Evolutionary conservation across 176 grass and related monocot genomes (phyloP), one percentile per base, ranked within the genome.

Genomic region (Cymbopogon citratus): DNA sequence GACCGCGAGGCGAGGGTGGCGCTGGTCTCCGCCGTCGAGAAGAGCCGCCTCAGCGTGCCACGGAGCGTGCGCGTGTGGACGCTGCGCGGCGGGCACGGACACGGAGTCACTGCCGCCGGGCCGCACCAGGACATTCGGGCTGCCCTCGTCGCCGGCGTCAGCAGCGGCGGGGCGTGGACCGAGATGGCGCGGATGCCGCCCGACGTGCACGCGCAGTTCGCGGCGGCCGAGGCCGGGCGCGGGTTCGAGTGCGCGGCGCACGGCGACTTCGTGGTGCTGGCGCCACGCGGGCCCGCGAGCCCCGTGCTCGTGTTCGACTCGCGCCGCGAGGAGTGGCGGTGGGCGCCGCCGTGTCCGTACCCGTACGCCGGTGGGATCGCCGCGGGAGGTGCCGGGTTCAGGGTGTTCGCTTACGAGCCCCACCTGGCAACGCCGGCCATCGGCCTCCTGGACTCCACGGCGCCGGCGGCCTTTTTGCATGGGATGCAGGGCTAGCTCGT

Each of bases 1-100:
- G 87, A 86, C 6, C 46, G 45, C 8, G 62, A 75, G 15, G 83
- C 71, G 21, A 85, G 89, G 73, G 83, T 98, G 36, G 88, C 85
- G 27, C 83, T 98, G 31, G 92, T 98, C 5, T 89, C 95, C 0
- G 87, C 92, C 19, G 92, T 98, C 13, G 95, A 98, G 90, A 98
- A 98, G 92, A 95, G 87, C 87, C 82, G 90, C 48, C 92, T 98
- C 62, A 98, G 83, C 86, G 88, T 98, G 44, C 95, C 95, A 7
- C 78, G 90, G 19, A 98, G 95, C 89, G 92, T 98, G 29, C 90
- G 95, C 11, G 23, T 98, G 54, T 98, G 95, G 95, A 71, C 87
- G 33, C 82, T 98, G 34, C 90, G 80, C 26, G 49, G 34, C 29
- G 86, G 71, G 0, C 33, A 57, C 31, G 31, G 31, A n/a, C n/a